Base-by-base conservation (phyloP, 2,329 filamentous ascomycete species). In the Ophiostoma ips region DNA sequence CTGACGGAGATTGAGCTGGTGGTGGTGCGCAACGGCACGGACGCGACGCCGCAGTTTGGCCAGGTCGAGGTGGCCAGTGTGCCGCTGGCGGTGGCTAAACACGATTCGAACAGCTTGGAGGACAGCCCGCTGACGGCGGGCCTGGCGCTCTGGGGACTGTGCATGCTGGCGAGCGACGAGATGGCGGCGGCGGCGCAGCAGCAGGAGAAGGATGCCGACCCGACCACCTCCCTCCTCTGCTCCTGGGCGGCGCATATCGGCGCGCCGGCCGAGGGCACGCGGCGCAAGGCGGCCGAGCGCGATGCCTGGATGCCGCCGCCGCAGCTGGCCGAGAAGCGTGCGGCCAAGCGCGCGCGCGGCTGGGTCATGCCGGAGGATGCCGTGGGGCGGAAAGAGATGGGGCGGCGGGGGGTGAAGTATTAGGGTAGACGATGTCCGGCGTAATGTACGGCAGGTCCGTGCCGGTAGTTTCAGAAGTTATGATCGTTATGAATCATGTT, bases 1-100 rank as follows among this genome's bases (percentile, higher is more conserved):
- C 80, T 95, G 61, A 95, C 87, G 1, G 90, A 95, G 68, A 95
- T 95, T 59, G 90, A 96, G 68, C 80, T 95, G 9, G 82, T 95
- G 36, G 81, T 92, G 58, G 87, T 95, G 1, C 86, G 89, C 59
- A 86, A 84, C 57, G 88, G 89, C 48, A 77, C 63, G 58, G 82
- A 74, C 60, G 68, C 73, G 37, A 79, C 80, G 1, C 89, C 89
- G 0, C 81, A 87, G 63, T 95, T 95, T 61, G 89, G 90, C n/a
- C 87, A 82, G 64, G 71, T 95, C 5, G 89, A 96, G 64, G 75
- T 94, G 28, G 69, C 71, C 16, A 74, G 71, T 40, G 72, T 82
- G 18, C 77, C 76, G 58, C 72, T 82, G 36, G 72, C 72, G n/a
- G 61, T 66, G 9, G 51, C 53, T 16, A 58, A 58, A 6, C 53